Percentiles rank a stretch among this genome's conserved stretches.
Evolutionary conservation across 1,139 yeast species (phyloP).

Genomic region (Groenewaldozyma sp.): DNA sequence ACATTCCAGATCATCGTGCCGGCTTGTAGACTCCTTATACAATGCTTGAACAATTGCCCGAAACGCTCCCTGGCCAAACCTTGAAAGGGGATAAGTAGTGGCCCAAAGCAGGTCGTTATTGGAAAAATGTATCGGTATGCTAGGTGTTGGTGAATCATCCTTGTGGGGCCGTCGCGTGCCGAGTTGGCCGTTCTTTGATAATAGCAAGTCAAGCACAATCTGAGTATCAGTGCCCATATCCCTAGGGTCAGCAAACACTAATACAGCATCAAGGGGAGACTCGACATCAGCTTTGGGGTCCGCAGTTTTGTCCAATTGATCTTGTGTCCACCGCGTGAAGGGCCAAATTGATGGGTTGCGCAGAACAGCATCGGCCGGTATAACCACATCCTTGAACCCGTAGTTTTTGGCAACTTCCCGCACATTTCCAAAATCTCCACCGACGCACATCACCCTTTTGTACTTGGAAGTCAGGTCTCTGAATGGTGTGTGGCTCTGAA

Average conservation of each 20-base stretch:
- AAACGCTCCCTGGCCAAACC: constrained; percentile 93
- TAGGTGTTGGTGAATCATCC: constrained; percentile 35
- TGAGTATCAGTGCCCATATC: constrained; percentile 86
- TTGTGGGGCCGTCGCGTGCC: constrained; percentile 48
- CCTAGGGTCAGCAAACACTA: constrained; percentile 86
- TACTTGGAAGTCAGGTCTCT: constrained; percentile 46
- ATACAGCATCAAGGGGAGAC: constrained; percentile 60
- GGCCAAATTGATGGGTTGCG: constrained; percentile 61
- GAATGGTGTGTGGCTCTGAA: constrained; percentile 91
- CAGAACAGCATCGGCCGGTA: constrained; percentile 63
- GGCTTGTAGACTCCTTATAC: constrained; percentile 51
- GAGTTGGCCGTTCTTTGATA: constrained; percentile 51
- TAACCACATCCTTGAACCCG: constrained; percentile 73
- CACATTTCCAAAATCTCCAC: constrained; percentile 66
- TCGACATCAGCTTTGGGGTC: constrained; percentile 26
- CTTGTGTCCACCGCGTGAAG: constrained; percentile 46
- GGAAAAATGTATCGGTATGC: constrained; percentile 74
- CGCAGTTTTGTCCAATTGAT: constrained; percentile 43
- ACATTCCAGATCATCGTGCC: constrained; percentile 40
- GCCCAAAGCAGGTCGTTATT: constrained; percentile 91
- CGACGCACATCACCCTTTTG: constrained; percentile 66
- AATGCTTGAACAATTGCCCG: constrained; percentile 55
- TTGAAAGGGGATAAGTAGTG: constrained; percentile 64
- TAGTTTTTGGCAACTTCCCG: constrained; percentile 63
- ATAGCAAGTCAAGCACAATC: constrained; percentile 61